Conservation (phyloP, 2,329 filamentous ascomycete genomes). For the Fusarium miscanthi region DNA sequence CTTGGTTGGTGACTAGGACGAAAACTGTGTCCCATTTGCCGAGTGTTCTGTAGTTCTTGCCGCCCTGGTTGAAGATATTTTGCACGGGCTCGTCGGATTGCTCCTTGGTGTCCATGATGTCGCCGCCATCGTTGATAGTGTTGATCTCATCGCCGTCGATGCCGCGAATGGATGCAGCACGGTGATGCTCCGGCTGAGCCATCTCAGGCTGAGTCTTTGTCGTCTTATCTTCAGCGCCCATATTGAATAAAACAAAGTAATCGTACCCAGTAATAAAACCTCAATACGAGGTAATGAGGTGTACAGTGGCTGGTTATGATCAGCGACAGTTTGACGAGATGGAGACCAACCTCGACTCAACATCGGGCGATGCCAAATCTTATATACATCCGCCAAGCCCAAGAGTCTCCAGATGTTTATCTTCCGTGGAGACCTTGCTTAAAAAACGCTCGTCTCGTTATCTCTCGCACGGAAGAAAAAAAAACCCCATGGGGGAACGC, state of each 20-base stretch:
- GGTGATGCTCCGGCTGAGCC: conserved; percentile 10
- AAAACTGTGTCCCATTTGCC: conserved; percentile 44
- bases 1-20: conserved; percentile 46
- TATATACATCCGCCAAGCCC: conserved; percentile 34
- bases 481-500: conserved; percentile 32
- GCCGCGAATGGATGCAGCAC: conserved; percentile 18
- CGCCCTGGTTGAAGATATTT: conserved; percentile 46
- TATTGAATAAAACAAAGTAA: not conserved
- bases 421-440: conserved; percentile 1
- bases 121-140: conserved; percentile 14
- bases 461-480: not conserved
- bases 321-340: conserved; percentile 9
- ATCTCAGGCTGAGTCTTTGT: conserved; percentile 25
- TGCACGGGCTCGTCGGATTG: conserved; percentile 28
- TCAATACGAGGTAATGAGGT: not conserved
- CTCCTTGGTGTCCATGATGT: conserved; percentile 26
- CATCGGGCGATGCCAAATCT: not conserved
- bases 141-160: conserved; percentile 30
- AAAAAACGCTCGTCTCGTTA: conserved; percentile 11
- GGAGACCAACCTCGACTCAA: conserved; percentile 1
- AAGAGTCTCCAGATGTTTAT: conserved; percentile 17
- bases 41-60: conserved; percentile 46
- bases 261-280: not conserved
- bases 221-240: conserved; percentile 22
- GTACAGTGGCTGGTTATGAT: not conserved